phyloP scores from a whole-genome alignment of 306 rosid species.

The Cucumis hystrix region DNA sequence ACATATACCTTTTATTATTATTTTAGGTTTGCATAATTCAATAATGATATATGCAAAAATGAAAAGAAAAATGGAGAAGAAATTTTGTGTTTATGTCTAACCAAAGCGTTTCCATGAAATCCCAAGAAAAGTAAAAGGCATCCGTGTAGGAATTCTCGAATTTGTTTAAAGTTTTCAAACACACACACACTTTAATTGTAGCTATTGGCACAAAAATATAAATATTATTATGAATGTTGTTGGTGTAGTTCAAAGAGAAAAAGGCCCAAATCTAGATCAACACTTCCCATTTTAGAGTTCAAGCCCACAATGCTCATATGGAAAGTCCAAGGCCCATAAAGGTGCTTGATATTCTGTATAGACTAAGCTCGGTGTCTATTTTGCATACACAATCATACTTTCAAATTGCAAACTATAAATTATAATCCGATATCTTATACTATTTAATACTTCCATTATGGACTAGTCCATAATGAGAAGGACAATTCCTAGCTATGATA shows the following conservation, averaged over 20 bases:
- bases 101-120: neutral
- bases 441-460: no score
- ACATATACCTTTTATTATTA: no score
- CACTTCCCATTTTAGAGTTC: neutral
- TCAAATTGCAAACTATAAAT: no score
- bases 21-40: neutral
- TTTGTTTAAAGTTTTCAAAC: no score
- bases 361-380: neutral
- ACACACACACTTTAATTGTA: no score
- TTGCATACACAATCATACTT: neutral
- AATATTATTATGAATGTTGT: no score
- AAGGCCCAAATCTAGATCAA: neutral
- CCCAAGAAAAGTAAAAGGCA: neutral
- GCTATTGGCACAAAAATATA: no score
- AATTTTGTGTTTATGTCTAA: neutral
- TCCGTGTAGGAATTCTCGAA: neutral
- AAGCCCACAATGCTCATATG: neutral
- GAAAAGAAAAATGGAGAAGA: no score
- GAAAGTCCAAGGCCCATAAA: neutral
- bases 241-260: neutral
- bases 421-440: no score
- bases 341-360: neutral
- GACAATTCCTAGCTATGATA: neutral
- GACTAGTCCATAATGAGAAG: neutral
- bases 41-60: neutral